Base-by-base conservation (phyloP, 805 yeast species). In the Yarrowia deformans region DNA sequence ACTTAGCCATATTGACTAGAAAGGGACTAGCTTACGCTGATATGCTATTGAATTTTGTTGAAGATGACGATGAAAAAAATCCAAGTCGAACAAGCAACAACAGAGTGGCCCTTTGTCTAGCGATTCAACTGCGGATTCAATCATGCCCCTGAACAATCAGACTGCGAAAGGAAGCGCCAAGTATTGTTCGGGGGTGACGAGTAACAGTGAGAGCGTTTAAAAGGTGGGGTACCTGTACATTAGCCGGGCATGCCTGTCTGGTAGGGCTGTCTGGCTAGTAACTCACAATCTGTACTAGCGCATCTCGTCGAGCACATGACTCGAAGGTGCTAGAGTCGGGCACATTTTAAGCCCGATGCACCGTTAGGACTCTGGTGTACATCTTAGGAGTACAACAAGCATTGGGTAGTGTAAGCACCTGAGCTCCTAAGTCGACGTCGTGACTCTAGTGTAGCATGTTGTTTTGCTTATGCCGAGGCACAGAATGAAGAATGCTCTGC, bases 211-310 rank as follows among this genome's bases (percentile, higher is more conserved):
- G 29, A 32, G 37, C 54, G 37, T 48, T 32, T 29, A 29, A 48
- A 29, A 29, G 54, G 54, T 32, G 54, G 54, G 52, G 54, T 29
- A 48, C 54, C 7, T 10, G 54, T 29, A 48, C 54, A 29, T 10
- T 29, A 46, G 35, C n/a, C 6, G 16, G 16, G 19, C 13, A 32
- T 7, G 8, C 34, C 12, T 8, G 37, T 8, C 19, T 46, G 50
- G 50, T 23, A 19, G 50, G 50, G 50, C 50, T 45, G 49, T 45
- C 13, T 19, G 2, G 4, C 6, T 9, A 12, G 14, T 45, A 48
- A 8, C 45, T 14, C 2, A n/a, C 45, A 14, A 42, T 8, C 16
- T 16, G 18, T 7, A 34, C 37, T 34, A 8, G 29, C 29, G 29
- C 29, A 23, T 9, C 37, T 34, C 6, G 37, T 3, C 10, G 37